These are phyloP conservation scores for Nothophoma quercina DNA, from an alignment of 2,329 filamentous ascomycete species.

Conservation along the genomic window DNA sequence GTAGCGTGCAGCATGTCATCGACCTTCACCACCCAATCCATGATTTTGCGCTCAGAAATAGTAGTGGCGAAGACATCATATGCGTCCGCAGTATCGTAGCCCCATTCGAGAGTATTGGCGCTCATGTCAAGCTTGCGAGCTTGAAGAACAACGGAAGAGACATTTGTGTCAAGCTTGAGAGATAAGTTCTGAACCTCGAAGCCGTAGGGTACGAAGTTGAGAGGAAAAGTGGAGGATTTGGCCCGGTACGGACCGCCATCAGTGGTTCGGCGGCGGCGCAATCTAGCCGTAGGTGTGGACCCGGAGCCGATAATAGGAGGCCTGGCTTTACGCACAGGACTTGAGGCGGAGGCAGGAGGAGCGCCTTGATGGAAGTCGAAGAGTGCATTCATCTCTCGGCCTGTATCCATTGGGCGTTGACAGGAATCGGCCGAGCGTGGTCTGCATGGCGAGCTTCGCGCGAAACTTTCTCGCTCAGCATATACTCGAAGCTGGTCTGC, in stretches of 20 bases:
- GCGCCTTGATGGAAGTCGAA: slow-evolving; percentile 1
- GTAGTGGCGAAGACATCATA: slow-evolving; percentile 21
- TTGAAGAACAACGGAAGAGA: slow-evolving; percentile 10
- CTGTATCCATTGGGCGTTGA: not conserved
- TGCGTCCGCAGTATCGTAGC: slow-evolving; percentile 11
- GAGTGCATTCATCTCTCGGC: slow-evolving; percentile 5
- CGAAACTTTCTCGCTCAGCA: slow-evolving; percentile 2
- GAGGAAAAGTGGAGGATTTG: slow-evolving; percentile 49
- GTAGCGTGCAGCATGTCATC: slow-evolving; percentile 20
- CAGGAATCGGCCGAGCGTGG: not conserved
- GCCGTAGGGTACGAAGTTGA: slow-evolving; percentile 48
- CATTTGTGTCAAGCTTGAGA: slow-evolving; percentile 2
- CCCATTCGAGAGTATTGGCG: slow-evolving; percentile 31
- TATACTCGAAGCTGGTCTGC: slow-evolving; percentile 15
- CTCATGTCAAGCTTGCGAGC: slow-evolving; percentile 31
- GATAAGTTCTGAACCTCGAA: slow-evolving; percentile 35
- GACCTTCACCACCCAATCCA: slow-evolving; percentile 25
- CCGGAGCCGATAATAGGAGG: not conserved
- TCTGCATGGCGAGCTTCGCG: not conserved
- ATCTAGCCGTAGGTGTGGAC: not conserved
- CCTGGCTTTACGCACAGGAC: not conserved
- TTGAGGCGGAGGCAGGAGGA: not conserved
- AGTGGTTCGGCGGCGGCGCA: slow-evolving; percentile 5
- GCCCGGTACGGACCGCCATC: slow-evolving; percentile 30
- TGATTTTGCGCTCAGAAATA: slow-evolving; percentile 12